These are phyloP conservation scores for Phoma sp. DNA, from an alignment of 2,329 filamentous ascomycete genomes.

Conservation along the genomic window DNA sequence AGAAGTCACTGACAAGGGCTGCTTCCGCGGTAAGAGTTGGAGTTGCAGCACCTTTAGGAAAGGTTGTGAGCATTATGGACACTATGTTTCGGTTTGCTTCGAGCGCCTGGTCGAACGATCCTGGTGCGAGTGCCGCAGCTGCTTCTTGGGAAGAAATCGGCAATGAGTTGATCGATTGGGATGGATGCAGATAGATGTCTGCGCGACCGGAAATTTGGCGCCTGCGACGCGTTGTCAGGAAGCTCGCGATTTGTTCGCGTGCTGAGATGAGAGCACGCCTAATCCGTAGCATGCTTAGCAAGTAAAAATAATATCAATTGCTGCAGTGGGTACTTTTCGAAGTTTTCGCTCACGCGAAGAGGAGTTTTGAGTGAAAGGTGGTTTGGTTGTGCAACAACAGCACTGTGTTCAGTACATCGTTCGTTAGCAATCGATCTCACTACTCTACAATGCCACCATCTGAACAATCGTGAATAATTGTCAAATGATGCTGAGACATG, in stretches of 20 bases:
- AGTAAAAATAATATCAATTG: neutral
- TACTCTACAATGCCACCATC: no score
- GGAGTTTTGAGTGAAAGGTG: no score
- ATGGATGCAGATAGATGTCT: neutral
- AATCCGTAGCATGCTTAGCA: neutral
- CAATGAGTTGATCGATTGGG: neutral
- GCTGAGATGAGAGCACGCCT: neutral
- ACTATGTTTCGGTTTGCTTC: neutral
- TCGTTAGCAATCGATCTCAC: no score
- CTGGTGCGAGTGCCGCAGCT: neutral
- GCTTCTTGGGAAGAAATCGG: neutral
- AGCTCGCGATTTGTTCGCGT: neutral
- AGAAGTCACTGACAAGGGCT: conserved; percentile 1
- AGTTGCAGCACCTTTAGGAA: neutral
- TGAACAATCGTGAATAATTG: no score
- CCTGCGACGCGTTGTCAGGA: neutral
- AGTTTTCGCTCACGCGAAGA: neutral
- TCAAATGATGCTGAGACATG: no score
- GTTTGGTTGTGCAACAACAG: no score
- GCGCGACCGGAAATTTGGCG: neutral
- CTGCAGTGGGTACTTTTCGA: no score
- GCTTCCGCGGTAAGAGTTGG: neutral
- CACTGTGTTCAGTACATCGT: no score
- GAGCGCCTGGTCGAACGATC: neutral
- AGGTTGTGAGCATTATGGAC: neutral